phyloP scores from a whole-genome alignment of 2,329 filamentous ascomycete species.

The Diplodia scrobiculata region DNA sequence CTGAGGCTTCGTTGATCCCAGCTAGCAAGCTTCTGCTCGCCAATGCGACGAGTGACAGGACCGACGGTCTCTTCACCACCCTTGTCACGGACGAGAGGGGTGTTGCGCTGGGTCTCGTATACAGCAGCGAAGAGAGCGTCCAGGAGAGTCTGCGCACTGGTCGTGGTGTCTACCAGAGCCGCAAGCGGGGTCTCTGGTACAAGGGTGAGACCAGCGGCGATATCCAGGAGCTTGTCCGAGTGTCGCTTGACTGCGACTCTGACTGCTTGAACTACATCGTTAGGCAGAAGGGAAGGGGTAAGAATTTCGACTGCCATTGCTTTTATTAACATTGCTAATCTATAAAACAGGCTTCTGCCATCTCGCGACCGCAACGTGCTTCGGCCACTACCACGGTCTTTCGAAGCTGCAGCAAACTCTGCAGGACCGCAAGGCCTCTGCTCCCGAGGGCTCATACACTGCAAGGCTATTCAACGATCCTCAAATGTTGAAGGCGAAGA shows the following conservation, averaged over 20 bases:
- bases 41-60: conserved; percentile 76
- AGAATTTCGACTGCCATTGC: conserved; percentile 27
- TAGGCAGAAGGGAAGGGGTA: conserved; percentile 77
- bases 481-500: conserved; percentile 88
- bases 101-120: conserved; percentile 82
- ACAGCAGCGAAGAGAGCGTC: conserved; percentile 90
- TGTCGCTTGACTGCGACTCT: conserved; percentile 88
- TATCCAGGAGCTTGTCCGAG: conserved; percentile 81
- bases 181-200: conserved; percentile 93
- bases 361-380: conserved; percentile 87
- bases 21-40: conserved; percentile 71
- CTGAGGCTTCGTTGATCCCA: conserved; percentile 63
- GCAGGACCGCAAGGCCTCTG: conserved; percentile 75
- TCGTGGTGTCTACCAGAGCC: conserved; percentile 88
- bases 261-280: conserved; percentile 91
- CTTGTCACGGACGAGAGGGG: conserved; percentile 88
- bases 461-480: conserved; percentile 88
- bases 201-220: conserved; percentile 95
- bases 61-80: conserved; percentile 83
- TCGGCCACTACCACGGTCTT: conserved; percentile 80
- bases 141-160: conserved; percentile 80
- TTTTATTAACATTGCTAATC: neutral
- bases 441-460: conserved; percentile 89
- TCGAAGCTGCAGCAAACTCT: conserved; percentile 86
- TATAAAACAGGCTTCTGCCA: conserved; percentile 76